Base-by-base conservation (phyloP, 2,329 filamentous ascomycete genomes). In the Furcasterigmium furcatum region DNA sequence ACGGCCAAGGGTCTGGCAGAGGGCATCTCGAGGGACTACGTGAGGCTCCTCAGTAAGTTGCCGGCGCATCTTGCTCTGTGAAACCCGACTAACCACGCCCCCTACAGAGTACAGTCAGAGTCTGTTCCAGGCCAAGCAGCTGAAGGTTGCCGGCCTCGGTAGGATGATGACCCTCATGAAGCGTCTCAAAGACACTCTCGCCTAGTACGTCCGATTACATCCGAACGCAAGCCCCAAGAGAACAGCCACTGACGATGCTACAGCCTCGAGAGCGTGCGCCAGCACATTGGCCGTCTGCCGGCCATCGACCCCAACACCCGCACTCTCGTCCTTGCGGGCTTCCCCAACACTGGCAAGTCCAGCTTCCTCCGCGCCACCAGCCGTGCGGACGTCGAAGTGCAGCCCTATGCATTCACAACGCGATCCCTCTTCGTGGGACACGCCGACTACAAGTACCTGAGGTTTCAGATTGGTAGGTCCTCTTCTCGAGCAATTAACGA, bases 141-240 rank as follows among this genome's bases (percentile, higher is more conserved):
- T 99, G 60, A 99, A 99, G 83, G 82, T 88, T 53, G 94, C 95
- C 43, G 95, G 88, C 9, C 82, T 99, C 44, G 94, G 94, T 76
- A 91, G 94, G 64, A 97, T 99, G 94, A 94, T 92, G 53, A 99
- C 94, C 16, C 90, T 99, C 59, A 90, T 90, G 73, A 94, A 91
- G 75, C 84, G 91, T 53, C 75, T 99, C 52, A 96, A 96, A 72
- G 94, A 99, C 58, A 90, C 94, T 45, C 91, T 36, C 34, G 19
- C 18, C 34, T 36, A 36, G 34, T 36, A 97, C 60, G 68, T 72
- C 46, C n/a, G n/a, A n/a, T n/a, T n/a, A n/a, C n/a, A n/a, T n/a
- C n/a, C n/a, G n/a, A n/a, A n/a, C n/a, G n/a, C n/a, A n/a, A n/a
- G n/a, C n/a, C n/a, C n/a, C n/a, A n/a, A n/a, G n/a, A n/a, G n/a